A percentile compares a stretch with the other conserved stretches of the same genome.
Conservation (phyloP, 768 basidiomycete species). For the Rhizopogon vinicolor region DNA sequence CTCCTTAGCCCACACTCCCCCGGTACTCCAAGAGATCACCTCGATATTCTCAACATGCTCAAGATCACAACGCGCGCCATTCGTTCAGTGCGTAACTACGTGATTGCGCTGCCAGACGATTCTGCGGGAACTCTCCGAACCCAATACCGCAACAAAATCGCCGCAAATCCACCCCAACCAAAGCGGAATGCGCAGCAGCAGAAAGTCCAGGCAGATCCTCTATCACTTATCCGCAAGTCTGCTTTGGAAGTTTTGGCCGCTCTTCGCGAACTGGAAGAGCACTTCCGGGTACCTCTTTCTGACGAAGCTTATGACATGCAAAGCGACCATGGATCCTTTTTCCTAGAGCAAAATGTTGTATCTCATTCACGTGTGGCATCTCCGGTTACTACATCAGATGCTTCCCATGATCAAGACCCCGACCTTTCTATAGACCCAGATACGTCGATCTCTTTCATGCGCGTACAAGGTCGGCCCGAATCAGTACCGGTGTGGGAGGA, state of each 20-base stretch:
- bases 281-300: slow-evolving; percentile 64
- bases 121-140: slow-evolving; percentile 49
- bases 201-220: slow-evolving; percentile 47
- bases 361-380: slow-evolving; percentile 40
- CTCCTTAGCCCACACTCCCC: slow-evolving; percentile 15
- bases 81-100: slow-evolving; percentile 78
- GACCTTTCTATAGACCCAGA: slow-evolving; percentile 44
- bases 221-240: slow-evolving; percentile 65
- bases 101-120: slow-evolving; percentile 79
- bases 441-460: slow-evolving; percentile 62
- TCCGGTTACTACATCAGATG: slow-evolving; percentile 38
- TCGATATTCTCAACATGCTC: slow-evolving; percentile 67
- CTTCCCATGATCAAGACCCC: slow-evolving; percentile 23
- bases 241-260: slow-evolving; percentile 82
- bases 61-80: slow-evolving; percentile 79
- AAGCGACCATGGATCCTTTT: slow-evolving; percentile 53
- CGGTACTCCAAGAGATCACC: slow-evolving; percentile 2
- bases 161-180: slow-evolving; percentile 28
- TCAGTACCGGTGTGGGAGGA: slow-evolving; percentile 82
- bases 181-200: slow-evolving; percentile 30
- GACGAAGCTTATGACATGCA: slow-evolving; percentile 83
- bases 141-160: slow-evolving; percentile 52
- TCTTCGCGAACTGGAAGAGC: slow-evolving; percentile 79
- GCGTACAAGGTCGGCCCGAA: slow-evolving; percentile 60
- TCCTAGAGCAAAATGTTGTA: slow-evolving; percentile 26